These are phyloP conservation scores for Mikania micrantha DNA, from an alignment of 129 eudicot species.

Conservation along the genomic window DNA sequence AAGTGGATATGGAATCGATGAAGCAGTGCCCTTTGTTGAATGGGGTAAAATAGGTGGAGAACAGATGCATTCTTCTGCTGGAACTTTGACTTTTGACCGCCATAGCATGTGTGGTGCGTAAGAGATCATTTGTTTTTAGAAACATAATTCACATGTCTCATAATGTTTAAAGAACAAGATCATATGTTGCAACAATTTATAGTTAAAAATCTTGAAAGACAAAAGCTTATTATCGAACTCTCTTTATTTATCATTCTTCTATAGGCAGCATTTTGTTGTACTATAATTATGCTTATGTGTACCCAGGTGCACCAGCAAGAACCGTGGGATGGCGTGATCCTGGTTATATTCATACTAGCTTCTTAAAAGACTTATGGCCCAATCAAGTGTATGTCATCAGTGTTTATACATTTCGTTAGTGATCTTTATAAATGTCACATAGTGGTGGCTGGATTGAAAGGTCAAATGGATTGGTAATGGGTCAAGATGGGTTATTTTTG, in stretches of 20 bases:
- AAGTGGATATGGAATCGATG: constrained; percentile 66
- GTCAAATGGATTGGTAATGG: neutral
- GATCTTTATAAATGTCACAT: neutral
- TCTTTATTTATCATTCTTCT: neutral
- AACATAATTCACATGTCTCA: neutral
- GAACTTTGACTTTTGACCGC: constrained; percentile 61
- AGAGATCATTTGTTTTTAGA: neutral
- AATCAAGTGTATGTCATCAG: constrained; percentile 40
- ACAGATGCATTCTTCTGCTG: constrained; percentile 44
- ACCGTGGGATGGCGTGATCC: constrained; percentile 95
- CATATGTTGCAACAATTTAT: neutral
- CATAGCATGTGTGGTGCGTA: constrained; percentile 71
- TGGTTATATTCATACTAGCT: constrained; percentile 68
- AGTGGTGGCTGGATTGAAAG: neutral
- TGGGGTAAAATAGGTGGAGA: constrained; percentile 56
- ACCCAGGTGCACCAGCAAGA: constrained; percentile 75
- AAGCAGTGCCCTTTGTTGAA: constrained; percentile 62
- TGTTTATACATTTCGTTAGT: constrained; percentile 1
- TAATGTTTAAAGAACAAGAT: neutral
- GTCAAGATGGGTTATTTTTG: neutral
- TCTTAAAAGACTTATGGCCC: constrained; percentile 72
- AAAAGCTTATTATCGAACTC: neutral
- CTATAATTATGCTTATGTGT: neutral
- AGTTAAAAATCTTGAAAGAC: neutral
- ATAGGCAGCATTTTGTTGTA: neutral